Base-by-base conservation (phyloP, 805 yeast species). In the Saccharomycopsis sp. region DNA sequence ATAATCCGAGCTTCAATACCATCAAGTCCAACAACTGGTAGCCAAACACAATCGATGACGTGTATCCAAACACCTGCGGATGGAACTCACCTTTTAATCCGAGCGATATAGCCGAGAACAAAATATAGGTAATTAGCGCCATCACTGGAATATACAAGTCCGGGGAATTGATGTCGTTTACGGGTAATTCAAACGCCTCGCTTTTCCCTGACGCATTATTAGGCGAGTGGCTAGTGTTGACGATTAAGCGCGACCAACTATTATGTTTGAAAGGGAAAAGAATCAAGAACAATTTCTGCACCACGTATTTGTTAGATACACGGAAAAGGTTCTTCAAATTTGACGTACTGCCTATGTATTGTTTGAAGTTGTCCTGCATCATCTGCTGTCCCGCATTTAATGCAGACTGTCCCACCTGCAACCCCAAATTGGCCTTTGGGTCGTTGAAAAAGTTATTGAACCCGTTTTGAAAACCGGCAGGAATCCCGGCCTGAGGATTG, bases 141-240 rank as follows among this genome's bases (percentile, higher is more conserved):
- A 96, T 94, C 61, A 89, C 62, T 3, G 99, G 99, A 57, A 94
- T 89, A 72, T 94, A 94, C 75, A 94, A 79, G 70, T 94, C 99
- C 1, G 99, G 99, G 0, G 98, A 96, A 68, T 96, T 94, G 59
- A 86, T 78, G 69, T 94, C 99, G 62, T 87, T 89, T 52, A 80
- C 73, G 15, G 99, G 97, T 9, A 89, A 83, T 1, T 89, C 85
- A 70, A 78, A 89, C 20, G 69, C 64, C 34, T 70, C 72, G 22
- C 64, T 61, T 49, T 75, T 79, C 1, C 57, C 52, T 2, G 29
- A 22, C 2, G 34, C 17, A 2, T 56, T 53, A n/a, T 17, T n/a
- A 20, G 72, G 69, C 5, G 73, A 72, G 49, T 73, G 72, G 17
- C 75, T 75, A 3, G 73, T 64, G 20, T 68, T 64, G 51, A 75